Conservation (phyloP, 495 filamentous ascomycete genomes). For the Aspergillus ellipticus region DNA sequence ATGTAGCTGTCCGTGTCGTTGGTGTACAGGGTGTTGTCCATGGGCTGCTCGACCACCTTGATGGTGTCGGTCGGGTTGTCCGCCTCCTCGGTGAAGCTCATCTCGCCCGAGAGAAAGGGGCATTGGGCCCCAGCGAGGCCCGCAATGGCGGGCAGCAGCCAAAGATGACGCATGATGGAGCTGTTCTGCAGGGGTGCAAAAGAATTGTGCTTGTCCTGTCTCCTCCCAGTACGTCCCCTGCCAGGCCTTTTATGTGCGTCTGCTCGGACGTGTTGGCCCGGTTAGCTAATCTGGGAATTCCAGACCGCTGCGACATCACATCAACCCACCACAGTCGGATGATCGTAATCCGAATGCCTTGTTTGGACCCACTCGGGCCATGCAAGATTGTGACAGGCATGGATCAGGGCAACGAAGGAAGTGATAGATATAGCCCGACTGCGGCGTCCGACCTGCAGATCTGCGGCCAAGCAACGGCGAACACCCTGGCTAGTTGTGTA, state of each 20-base stretch:
- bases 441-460: too few relatives aligned
- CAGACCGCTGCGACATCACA: neutral
- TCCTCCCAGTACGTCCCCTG: neutral
- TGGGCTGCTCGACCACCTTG: slow-evolving; percentile 35
- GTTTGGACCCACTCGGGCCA: neutral
- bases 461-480: too few relatives aligned
- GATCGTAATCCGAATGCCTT: neutral
- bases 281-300: neutral
- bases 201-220: neutral
- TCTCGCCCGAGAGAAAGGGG: neutral
- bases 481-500: too few relatives aligned
- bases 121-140: slow-evolving; percentile 3
- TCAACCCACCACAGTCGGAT: neutral
- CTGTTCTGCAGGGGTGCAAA: neutral
- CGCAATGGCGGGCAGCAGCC: neutral
- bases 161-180: neutral
- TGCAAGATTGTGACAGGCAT: neutral
- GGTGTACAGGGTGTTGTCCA: slow-evolving; percentile 50
- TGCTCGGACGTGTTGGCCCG: too few relatives aligned
- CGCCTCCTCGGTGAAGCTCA: neutral
- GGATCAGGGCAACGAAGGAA: neutral
- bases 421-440: neutral
- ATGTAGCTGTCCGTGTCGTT: slow-evolving; percentile 59
- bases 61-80: slow-evolving; percentile 17
- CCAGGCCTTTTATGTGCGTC: too few relatives aligned